These are phyloP conservation scores for Neurospora tetrasperma DNA, from an alignment of 495 filamentous ascomycete genomes.

Conservation along the genomic window DNA sequence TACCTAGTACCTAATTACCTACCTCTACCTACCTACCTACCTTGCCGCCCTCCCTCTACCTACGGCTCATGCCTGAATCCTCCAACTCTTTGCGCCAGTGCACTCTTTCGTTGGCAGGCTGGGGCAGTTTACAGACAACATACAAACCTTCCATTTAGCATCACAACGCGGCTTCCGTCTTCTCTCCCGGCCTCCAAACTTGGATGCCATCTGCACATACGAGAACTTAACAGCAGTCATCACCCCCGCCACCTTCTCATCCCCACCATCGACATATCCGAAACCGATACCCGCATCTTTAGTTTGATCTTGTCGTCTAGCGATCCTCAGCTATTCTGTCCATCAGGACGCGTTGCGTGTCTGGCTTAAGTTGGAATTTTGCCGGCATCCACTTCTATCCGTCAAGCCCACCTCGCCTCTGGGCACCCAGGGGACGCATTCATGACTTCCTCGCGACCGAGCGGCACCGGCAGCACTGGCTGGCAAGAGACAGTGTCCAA, in stretches of 20 bases:
- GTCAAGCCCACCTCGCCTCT: background rate
- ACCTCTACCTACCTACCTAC: background rate
- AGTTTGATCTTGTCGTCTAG: background rate
- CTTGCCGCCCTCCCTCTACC: background rate
- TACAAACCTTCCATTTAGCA: background rate
- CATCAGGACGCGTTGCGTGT: background rate
- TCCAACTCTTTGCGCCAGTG: background rate
- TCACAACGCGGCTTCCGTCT: background rate
- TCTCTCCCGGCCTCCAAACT: background rate
- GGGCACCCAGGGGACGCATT: background rate
- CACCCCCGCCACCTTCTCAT: background rate
- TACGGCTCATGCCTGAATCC: background rate
- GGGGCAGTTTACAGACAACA: background rate
- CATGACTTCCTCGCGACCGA: conserved; percentile 15
- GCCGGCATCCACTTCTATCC: background rate
- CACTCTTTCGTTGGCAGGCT: background rate
- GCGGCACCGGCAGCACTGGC: conserved; percentile 14
- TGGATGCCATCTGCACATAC: background rate
- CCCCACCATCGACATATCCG: background rate
- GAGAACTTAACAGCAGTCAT: background rate
- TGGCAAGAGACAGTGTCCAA: conserved; percentile 22
- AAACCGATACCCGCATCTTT: background rate
- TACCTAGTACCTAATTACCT: background rate
- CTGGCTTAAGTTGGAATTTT: background rate
- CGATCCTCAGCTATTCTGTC: background rate